Percentiles rank a stretch among this genome's conserved stretches.
Conservation (phyloP, 2,329 filamentous ascomycete species). For the Eutypella sp. region DNA sequence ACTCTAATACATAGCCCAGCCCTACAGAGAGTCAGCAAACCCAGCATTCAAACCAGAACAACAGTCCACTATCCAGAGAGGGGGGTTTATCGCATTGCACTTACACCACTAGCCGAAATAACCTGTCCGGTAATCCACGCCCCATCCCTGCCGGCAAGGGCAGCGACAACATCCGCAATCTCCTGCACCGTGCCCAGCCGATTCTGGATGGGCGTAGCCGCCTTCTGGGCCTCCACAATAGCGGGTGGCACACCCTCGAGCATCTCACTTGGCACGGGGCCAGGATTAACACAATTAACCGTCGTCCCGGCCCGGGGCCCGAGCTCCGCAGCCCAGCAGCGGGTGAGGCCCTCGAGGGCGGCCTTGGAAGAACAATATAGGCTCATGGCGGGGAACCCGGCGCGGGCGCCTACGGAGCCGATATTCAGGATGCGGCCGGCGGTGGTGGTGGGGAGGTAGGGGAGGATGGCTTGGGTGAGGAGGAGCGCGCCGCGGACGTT, state of each 20-base stretch:
- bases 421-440: constrained; percentile 54
- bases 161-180: constrained; percentile 51
- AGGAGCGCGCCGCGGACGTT: constrained; percentile 53
- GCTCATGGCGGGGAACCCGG: constrained; percentile 38
- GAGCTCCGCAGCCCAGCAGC: constrained; percentile 54
- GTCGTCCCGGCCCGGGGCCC: constrained; percentile 52
- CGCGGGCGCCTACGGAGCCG: constrained; percentile 46
- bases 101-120: constrained; percentile 49
- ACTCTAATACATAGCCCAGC: not conserved
- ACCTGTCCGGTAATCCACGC: constrained; percentile 51
- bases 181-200: constrained; percentile 48
- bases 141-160: constrained; percentile 45
- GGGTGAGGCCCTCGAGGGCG: constrained; percentile 55
- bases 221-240: constrained; percentile 44
- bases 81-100: constrained; percentile 1
- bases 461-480: constrained; percentile 48
- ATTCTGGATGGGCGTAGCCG: constrained; percentile 45
- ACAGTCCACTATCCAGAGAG: not conserved
- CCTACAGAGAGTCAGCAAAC: not conserved
- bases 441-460: constrained; percentile 38
- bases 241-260: constrained; percentile 46
- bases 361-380: constrained; percentile 55
- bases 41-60: not conserved
- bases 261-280: constrained; percentile 55
- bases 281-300: constrained; percentile 56